These are phyloP conservation scores for Epithemia pelagica DNA, from an alignment of 108 stramenopile genomes.

Conservation along the genomic window DNA sequence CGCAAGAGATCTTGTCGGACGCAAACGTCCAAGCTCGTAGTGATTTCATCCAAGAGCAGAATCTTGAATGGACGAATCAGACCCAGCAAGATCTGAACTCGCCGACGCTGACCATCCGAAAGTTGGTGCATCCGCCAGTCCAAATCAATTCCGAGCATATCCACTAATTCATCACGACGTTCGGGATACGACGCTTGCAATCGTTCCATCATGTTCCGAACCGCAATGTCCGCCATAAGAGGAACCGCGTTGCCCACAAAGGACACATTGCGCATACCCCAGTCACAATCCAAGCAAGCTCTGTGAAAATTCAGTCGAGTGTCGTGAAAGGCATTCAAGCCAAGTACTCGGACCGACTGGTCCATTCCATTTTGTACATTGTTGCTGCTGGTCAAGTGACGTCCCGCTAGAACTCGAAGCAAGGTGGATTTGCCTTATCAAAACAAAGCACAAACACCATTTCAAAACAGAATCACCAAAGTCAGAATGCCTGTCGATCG, in stretches of 20 bases:
- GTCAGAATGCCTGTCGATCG: too few relatives aligned
- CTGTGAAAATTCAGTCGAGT: conserved; percentile 89
- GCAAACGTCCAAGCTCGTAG: conserved; percentile 93
- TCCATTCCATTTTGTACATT: conserved; percentile 18
- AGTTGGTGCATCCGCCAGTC: conserved; percentile 97
- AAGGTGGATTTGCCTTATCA: conserved; percentile 93
- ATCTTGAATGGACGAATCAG: conserved; percentile 94
- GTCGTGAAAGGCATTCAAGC: conserved; percentile 90
- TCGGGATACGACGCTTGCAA: conserved; percentile 92
- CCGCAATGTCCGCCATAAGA: conserved; percentile 90
- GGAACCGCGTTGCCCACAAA: conserved; percentile 91
- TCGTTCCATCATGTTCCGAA: conserved; percentile 92
- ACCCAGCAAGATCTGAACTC: conserved; percentile 95
- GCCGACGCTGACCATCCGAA: conserved; percentile 87
- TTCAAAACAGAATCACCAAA: too few relatives aligned
- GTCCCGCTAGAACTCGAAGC: conserved; percentile 84
- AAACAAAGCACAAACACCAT: too few relatives aligned
- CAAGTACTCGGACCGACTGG: conserved; percentile 67
- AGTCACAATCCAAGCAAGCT: conserved; percentile 91
- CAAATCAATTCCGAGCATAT: conserved; percentile 91
- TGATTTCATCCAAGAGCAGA: conserved; percentile 95
- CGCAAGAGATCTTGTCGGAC: conserved; percentile 88
- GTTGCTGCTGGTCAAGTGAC: conserved; percentile 76
- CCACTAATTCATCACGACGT: conserved; percentile 89
- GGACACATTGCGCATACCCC: conserved; percentile 97